Evolutionary conservation across 2,329 filamentous ascomycete species (phyloP), one percentile per base, ranked within the genome.

Genomic region (Hortaea werneckii): DNA sequence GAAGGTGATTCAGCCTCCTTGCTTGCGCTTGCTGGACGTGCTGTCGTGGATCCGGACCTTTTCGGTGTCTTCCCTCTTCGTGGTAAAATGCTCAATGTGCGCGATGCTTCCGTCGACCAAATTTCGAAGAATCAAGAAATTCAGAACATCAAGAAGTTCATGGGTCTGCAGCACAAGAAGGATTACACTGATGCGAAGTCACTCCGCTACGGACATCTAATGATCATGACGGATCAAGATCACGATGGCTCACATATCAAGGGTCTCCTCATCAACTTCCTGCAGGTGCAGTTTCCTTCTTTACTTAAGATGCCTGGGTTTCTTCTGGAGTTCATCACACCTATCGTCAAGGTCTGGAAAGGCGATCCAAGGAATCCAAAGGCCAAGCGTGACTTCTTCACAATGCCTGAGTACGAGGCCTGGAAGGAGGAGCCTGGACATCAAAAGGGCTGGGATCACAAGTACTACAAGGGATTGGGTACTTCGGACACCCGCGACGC

Each of bases 211-310:
- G 92, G 92, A 7, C 92, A 96, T 67, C 71, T 98, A 53, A 98
- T 98, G 92, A 96, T 98, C 75, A 98, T 98, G 92, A 94, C 92
- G 29, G 92, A 98, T 92, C 92, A 98, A 67, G 92, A 98, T 87
- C 88, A 98, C 65, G 92, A 98, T 64, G 92, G 92, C 55, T 95
- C 86, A 72, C 92, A 98, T 70, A 98, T 98, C 76, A 98, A 98
- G 70, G 92, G 92, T 54, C 76, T 98, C 46, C 76, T 98, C 43
- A 98, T 98, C 77, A 98, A 98, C 70, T 98, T 96, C 66, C 76
- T 98, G 29, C 87, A 98, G 64, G 87, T 94, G 5, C 88, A 95
- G 57, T 98, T 92, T 58, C 92, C 92, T 0, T 95, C 89, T 50
- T 71, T 98, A 55, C 76, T 98, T 29, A 86, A 85, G 65, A 82